Base-by-base conservation (phyloP, 768 basidiomycete genomes). In the Cystobasidium tubakii region DNA sequence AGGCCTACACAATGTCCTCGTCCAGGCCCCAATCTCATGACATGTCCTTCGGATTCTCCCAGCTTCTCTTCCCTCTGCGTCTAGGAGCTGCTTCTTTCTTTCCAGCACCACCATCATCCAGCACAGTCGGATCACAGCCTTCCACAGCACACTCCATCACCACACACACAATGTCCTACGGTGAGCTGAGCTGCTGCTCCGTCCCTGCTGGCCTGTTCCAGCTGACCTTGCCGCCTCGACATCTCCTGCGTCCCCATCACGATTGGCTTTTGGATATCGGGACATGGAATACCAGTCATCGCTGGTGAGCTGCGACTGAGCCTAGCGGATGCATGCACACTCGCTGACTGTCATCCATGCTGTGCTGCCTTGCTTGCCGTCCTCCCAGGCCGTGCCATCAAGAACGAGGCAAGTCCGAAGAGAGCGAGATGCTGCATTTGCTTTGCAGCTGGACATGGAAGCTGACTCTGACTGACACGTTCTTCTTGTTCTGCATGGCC, bases 341-440 rank as follows among this genome's bases (percentile, higher is more conserved):
- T n/a, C n/a, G n/a, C n/a, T n/a, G n/a, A n/a, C 39, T 39, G 39
- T 39, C 39, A 15, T 6, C 39, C 39, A 15, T 39, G 39, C 15
- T 15, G 39, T 39, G 39, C 39, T 39, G 25, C 12, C 13, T 25
- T 60, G 57, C 57, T n/a, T 60, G 12, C 57, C 57, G 13, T 34
- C 27, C 57, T 10, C 36, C 46, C 69, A 71, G 69, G 69, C 33
- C 69, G 69, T 60, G 69, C 69, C n/a, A 71, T 71, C 69, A 71
- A 71, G 69, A 71, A 71, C 42, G 69, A 71, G 43, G 66, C 44
- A 54, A 29, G 57, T 60, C 27, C 12, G 66, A 67, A 25, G 66
- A 65, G 63, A 34, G 3, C 36, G 31, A 65, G 33, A 44, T 17
- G 7, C 63, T 44, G 25, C 21, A 44, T 7, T n/a, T n/a, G n/a